These are phyloP conservation scores for Aspergillus sclerotioniger DNA, from an alignment of 495 filamentous ascomycete genomes.

Conservation along the genomic window DNA sequence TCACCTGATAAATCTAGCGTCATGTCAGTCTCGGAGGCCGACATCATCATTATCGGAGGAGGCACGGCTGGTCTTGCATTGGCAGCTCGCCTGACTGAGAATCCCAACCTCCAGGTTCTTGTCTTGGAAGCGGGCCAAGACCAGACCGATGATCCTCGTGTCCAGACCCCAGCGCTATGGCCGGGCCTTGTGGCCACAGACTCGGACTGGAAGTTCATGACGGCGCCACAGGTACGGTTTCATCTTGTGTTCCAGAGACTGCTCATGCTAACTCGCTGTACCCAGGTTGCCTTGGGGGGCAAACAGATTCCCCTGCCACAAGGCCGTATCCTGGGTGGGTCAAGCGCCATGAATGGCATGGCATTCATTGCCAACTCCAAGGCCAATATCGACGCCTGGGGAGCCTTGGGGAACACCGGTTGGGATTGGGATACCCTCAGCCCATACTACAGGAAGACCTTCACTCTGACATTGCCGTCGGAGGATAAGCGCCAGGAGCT, in stretches of 20 bases:
- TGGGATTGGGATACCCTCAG: conserved; percentile 50
- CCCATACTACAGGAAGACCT: conserved; percentile 38
- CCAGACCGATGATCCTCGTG: conserved; percentile 37
- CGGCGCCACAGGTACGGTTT: conserved; percentile 52
- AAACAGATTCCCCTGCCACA: conserved; percentile 24
- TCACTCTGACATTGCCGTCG: conserved; percentile 16
- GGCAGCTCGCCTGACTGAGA: conserved; percentile 46
- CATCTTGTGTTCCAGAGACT: too few relatives aligned
- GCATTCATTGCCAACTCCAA: conserved; percentile 31
- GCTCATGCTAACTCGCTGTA: too few relatives aligned
- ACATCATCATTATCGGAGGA: conserved; percentile 29
- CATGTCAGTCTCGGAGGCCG: too few relatives aligned
- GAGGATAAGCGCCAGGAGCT: conserved; percentile 12
- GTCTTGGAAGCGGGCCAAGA: conserved; percentile 55
- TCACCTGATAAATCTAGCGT: too few relatives aligned
- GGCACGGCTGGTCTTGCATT: conserved; percentile 50
- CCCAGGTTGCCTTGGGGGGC: conserved; percentile 24
- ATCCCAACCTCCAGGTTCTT: conserved; percentile 39
- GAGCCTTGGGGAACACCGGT: conserved; percentile 47
- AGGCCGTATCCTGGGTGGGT: conserved; percentile 55
- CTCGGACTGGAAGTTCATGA: conserved; percentile 55
- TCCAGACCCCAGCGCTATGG: conserved; percentile 43
- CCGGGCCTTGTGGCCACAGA: conserved; percentile 23
- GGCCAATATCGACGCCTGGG: conserved; percentile 50
- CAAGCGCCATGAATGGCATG: conserved; percentile 49